Evolutionary conservation across 768 basidiomycete species (phyloP).

Genomic region (Amanita jacksonii): DNA sequence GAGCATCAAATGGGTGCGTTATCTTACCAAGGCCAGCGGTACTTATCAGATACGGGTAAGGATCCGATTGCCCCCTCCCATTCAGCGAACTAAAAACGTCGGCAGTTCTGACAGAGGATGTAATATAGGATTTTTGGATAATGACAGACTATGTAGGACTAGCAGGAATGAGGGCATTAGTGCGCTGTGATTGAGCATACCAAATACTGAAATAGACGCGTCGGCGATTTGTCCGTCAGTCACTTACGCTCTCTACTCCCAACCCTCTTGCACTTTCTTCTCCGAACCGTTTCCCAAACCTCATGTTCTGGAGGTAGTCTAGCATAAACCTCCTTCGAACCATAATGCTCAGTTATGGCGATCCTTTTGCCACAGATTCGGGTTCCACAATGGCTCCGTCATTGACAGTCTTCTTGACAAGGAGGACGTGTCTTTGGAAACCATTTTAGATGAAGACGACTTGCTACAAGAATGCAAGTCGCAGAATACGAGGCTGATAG

Average conservation of each 20-base stretch:
- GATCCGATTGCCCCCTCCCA: no score
- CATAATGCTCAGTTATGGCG: constrained; percentile 19
- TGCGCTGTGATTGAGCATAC: no score
- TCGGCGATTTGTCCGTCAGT: neutral
- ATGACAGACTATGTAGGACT: neutral
- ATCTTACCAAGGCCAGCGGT: constrained; percentile 89
- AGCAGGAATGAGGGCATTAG: neutral
- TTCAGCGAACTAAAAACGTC: neutral
- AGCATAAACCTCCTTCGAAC: constrained; percentile 23
- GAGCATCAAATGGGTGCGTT: constrained; percentile 93
- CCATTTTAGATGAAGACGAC: constrained; percentile 90
- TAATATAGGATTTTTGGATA: neutral
- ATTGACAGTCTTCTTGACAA: constrained; percentile 89
- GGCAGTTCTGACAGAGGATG: constrained; percentile 1
- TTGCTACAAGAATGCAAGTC: constrained; percentile 92
- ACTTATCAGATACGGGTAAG: constrained; percentile 90
- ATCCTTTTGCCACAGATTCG: constrained; percentile 56
- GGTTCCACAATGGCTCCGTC: constrained; percentile 79
- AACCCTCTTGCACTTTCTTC: neutral
- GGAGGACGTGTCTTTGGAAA: constrained; percentile 82
- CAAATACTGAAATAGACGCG: constrained; percentile 3
- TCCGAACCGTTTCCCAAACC: constrained; percentile 17
- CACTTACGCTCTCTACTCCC: neutral
- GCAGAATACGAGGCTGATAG: constrained; percentile 82
- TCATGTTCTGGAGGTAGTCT: constrained; percentile 48